Evolutionary conservation across 768 basidiomycete species (phyloP), one percentile per base, ranked within the genome.

Genomic region (Brasilioporus rufonigricans): DNA sequence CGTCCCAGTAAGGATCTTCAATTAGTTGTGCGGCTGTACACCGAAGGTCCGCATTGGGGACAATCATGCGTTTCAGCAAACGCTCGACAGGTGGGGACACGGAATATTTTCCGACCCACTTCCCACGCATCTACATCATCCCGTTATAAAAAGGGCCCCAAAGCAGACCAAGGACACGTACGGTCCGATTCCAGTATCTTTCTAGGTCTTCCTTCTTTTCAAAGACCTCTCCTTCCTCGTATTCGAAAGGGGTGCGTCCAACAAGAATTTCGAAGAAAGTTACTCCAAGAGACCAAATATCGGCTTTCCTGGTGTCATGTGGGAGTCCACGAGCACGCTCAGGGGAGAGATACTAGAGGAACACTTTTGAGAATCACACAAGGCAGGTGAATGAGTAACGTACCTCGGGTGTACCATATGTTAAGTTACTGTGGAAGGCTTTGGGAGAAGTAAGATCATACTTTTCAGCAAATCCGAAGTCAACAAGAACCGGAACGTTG

Each of bases 391-490:
- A 46, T 11, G n/a, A 45, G 19, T 27, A 13, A 49, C 56, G 54
- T 67, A 91, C 90, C 76, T 96, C 93, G 26, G 94, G 93, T 4
- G 95, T 98, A 6, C 94, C 96, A 65, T 91, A 91, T 1, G 90
- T 83, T 44, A 92, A 78, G 63, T 89, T 89, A 61, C 88, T 90
- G 59, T 85, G 83, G 74, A 93, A 93, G 1, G 89, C 86, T 19
- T 82, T 83, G 18, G 75, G 68, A 0, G 84, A 82, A 1, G 73
- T 69, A 40, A 80, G 64, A 59, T 91, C 86, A 66, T 94, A 94
- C 60, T 83, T 84, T 65, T 96, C 91, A 2, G 96, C 93, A 62
- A 98, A 99, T 1, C 97, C 96, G 64, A 97, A 99, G 71, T 98
- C 97, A 35, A 97, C 89, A 4, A 98, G 81, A 4, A 97, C 89